phyloP scores from a whole-genome alignment of 345 rosid genomes.

The Dipteronia dyeriana region DNA sequence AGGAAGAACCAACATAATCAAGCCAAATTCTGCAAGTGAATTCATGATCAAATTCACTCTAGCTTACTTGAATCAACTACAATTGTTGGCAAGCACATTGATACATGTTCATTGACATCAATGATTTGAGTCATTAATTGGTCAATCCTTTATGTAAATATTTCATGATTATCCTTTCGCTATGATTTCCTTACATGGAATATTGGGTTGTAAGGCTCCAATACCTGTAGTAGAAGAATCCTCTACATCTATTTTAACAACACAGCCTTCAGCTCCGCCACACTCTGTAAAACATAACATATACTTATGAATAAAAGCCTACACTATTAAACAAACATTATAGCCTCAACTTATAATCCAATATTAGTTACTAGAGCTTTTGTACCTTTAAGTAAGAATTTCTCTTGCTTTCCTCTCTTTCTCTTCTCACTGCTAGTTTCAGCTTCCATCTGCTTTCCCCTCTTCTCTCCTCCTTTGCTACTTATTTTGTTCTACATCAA shows the following conservation, averaged over 20 bases:
- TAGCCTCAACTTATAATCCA: not conserved
- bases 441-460: constrained; percentile 2
- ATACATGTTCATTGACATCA: constrained; percentile 10
- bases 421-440: not conserved
- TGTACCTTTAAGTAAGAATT: not conserved
- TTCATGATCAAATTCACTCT: not conserved
- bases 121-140: not conserved
- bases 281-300: not conserved
- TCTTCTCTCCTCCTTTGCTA: too few relatives aligned
- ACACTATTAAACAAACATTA: not conserved
- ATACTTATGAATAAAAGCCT: not conserved
- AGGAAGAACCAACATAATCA: not conserved
- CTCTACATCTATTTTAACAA: not conserved
- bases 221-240: not conserved
- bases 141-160: not conserved
- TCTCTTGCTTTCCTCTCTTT: constrained; percentile 9
- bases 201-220: not conserved
- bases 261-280: not conserved
- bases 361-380: not conserved
- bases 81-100: not conserved
- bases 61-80: constrained; percentile 7
- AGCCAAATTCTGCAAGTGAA: not conserved
- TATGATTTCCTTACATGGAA: not conserved
- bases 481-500: too few relatives aligned
- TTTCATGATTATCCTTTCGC: not conserved